phyloP scores from a whole-genome alignment of 2,329 filamentous ascomycete species.

The Ramichloridium luteum region DNA sequence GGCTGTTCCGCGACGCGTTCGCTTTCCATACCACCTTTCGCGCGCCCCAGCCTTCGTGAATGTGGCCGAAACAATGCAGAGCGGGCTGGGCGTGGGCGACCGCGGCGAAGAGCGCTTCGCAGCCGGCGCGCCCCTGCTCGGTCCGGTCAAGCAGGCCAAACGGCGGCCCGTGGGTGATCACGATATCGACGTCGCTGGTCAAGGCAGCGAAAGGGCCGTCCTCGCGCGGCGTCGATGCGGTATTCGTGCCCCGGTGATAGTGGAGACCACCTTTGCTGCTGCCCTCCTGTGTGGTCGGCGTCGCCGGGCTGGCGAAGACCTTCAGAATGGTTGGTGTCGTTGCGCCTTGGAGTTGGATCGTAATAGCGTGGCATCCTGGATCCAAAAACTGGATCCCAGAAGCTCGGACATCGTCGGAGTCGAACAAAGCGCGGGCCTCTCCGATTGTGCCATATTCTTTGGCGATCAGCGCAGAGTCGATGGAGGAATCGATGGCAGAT shows the following conservation, averaged over 20 bases:
- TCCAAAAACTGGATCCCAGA: conserved; percentile 44
- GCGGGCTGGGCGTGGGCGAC: conserved; percentile 33
- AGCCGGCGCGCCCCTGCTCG: conserved; percentile 27
- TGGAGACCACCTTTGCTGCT: background rate
- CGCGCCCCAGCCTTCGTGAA: conserved; percentile 49
- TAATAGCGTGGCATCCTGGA: conserved; percentile 37
- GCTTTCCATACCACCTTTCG: conserved; percentile 41
- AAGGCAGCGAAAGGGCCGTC: too few species aligned
- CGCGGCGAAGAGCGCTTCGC: conserved; percentile 35
- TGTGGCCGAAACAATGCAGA: conserved; percentile 47
- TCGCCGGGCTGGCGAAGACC: conserved; percentile 43
- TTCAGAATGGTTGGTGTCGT: too few species aligned
- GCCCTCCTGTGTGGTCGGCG: conserved; percentile 38
- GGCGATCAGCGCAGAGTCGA: conserved; percentile 3
- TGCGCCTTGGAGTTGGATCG: conserved; percentile 36
- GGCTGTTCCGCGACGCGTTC: background rate
- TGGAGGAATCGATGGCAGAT: conserved; percentile 1
- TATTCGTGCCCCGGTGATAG: conserved; percentile 4
- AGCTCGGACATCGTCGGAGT: conserved; percentile 22
- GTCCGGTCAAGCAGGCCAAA: conserved; percentile 19
- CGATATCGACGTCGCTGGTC: conserved; percentile 24
- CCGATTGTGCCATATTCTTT: conserved; percentile 7
- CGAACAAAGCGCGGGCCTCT: conserved; percentile 13
- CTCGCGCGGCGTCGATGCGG: conserved; percentile 4
- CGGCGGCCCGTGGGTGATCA: conserved; percentile 31